These are phyloP conservation scores for Podaxis sp. DNA, from an alignment of 768 basidiomycete species.

Conservation along the genomic window DNA sequence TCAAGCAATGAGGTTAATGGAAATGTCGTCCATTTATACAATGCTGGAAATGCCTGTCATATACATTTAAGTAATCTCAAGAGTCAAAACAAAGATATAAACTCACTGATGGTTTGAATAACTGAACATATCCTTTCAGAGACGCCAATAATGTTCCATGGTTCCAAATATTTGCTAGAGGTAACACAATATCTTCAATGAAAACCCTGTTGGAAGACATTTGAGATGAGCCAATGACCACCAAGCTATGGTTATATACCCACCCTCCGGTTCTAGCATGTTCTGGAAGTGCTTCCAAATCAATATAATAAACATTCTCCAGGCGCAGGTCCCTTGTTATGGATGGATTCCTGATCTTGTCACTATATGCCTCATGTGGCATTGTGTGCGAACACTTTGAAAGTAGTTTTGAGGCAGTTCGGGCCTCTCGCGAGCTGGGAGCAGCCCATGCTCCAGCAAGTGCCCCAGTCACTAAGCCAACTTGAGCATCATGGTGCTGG, in stretches of 20 bases:
- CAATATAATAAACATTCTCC: background rate
- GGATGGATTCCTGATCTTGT: background rate
- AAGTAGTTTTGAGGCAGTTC: background rate
- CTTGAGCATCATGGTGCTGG: slow-evolving; percentile 17
- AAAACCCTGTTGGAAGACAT: too few relatives aligned
- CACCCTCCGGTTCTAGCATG: background rate
- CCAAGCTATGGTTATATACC: background rate
- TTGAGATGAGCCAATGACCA: background rate
- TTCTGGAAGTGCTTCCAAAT: background rate
- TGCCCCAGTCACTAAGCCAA: slow-evolving; percentile 5
- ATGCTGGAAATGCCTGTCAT: too few relatives aligned
- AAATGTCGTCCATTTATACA: too few relatives aligned
- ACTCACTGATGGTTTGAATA: too few relatives aligned
- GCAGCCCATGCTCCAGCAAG: slow-evolving; percentile 8
- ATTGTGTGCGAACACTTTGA: background rate
- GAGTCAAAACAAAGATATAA: too few relatives aligned
- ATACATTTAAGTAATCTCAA: too few relatives aligned
- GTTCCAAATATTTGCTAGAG: too few relatives aligned
- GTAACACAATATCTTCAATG: too few relatives aligned
- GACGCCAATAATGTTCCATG: too few relatives aligned
- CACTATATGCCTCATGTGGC: background rate
- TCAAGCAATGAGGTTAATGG: too few relatives aligned
- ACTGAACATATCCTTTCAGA: too few relatives aligned
- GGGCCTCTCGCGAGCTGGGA: background rate
- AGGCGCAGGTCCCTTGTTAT: background rate